phyloP scores from a whole-genome alignment of 2,329 filamentous ascomycete genomes.

The Colletotrichum sp. region DNA sequence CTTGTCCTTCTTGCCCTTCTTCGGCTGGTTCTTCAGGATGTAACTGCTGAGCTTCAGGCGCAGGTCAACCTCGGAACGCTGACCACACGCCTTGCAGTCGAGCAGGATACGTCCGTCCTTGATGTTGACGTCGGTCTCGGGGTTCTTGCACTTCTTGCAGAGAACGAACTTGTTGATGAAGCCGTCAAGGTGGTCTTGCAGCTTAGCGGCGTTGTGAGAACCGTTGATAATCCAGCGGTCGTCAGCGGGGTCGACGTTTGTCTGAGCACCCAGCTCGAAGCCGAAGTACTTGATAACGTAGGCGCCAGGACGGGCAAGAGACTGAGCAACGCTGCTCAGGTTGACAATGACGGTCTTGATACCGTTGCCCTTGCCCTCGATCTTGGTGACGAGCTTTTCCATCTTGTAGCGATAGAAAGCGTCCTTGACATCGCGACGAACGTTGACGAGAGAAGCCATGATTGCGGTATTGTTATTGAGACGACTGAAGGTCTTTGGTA shows the following conservation, averaged over 20 bases:
- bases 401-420: constrained; percentile 99
- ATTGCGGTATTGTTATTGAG: constrained; percentile 53
- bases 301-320: constrained; percentile 87
- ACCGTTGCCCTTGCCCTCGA: constrained; percentile 99
- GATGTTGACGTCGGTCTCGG: constrained; percentile 94
- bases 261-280: constrained; percentile 97
- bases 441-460: constrained; percentile 94
- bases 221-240: constrained; percentile 99
- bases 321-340: constrained; percentile 89
- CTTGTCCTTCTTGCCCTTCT: constrained; percentile 98
- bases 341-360: constrained; percentile 99
- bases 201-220: constrained; percentile 91
- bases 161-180: constrained; percentile 99
- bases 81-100: constrained; percentile 98
- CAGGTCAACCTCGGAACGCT: constrained; percentile 88
- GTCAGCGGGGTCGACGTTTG: constrained; percentile 95
- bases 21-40: constrained; percentile 93
- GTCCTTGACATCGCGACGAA: constrained; percentile 97
- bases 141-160: constrained; percentile 99
- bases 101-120: constrained; percentile 91
- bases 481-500: constrained; percentile 2
- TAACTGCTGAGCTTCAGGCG: constrained; percentile 96
- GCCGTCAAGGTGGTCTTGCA: constrained; percentile 97
- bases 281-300: constrained; percentile 99
- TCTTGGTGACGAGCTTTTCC: constrained; percentile 98